These are phyloP conservation scores for Fusarium sp. DNA, from an alignment of 2,329 filamentous ascomycete genomes.

Conservation along the genomic window DNA sequence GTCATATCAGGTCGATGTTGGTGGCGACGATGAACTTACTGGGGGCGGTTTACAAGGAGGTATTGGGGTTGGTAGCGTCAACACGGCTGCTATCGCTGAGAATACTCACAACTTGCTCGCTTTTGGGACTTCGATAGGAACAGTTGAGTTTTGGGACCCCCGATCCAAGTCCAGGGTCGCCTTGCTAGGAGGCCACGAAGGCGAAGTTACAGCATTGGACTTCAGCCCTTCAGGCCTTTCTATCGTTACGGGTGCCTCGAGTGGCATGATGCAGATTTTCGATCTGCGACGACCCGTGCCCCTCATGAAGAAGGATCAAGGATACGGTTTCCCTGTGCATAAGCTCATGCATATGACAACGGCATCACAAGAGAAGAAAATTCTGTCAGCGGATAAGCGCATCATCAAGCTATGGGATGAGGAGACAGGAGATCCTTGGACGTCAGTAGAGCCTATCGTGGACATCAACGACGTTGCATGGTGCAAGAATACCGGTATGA, in stretches of 20 bases:
- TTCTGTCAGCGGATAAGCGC: constrained; percentile 90
- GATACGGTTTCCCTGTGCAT: constrained; percentile 92
- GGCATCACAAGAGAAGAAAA: constrained; percentile 81
- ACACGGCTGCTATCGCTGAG: constrained; percentile 87
- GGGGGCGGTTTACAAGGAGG: constrained; percentile 86
- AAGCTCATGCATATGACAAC: constrained; percentile 80
- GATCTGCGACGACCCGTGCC: constrained; percentile 90
- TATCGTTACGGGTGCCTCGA: constrained; percentile 86
- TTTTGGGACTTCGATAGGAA: constrained; percentile 94
- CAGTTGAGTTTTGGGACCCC: constrained; percentile 96
- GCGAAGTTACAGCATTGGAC: constrained; percentile 86
- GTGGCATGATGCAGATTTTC: constrained; percentile 88
- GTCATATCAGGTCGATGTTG: constrained; percentile 90
- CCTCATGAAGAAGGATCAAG: constrained; percentile 91
- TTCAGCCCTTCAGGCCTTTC: constrained; percentile 87
- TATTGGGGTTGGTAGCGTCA: constrained; percentile 85
- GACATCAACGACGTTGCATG: constrained; percentile 95
- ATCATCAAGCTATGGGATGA: constrained; percentile 98
- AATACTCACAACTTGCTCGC: constrained; percentile 89
- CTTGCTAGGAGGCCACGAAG: constrained; percentile 74
- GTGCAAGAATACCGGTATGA: constrained; percentile 92
- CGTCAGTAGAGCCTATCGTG: constrained; percentile 91
- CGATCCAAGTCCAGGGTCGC: constrained; percentile 85
- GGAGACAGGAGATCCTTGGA: constrained; percentile 86
- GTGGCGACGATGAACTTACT: constrained; percentile 78